These are phyloP conservation scores for Russula emetica DNA, from an alignment of 768 basidiomycete genomes.

Conservation along the genomic window DNA sequence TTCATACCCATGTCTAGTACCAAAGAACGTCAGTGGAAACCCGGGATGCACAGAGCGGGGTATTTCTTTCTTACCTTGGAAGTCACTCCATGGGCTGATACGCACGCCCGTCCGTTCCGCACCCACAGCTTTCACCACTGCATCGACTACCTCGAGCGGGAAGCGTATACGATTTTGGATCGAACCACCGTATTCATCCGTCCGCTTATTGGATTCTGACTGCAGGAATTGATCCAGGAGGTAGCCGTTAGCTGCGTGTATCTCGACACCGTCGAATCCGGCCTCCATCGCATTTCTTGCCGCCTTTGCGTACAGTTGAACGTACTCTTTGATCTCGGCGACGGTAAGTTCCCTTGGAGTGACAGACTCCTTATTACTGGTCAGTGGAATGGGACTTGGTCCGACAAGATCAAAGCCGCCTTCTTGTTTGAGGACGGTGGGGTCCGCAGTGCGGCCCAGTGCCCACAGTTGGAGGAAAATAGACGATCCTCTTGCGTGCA, in stretches of 20 bases:
- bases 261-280: slow-evolving; percentile 45
- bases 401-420: slow-evolving; percentile 30
- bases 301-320: slow-evolving; percentile 33
- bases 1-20: slow-evolving; percentile 19
- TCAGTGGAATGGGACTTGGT: slow-evolving; percentile 32
- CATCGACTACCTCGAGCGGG: slow-evolving; percentile 37
- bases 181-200: slow-evolving; percentile 45
- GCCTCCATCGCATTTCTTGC: slow-evolving; percentile 37
- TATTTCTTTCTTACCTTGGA: slow-evolving; percentile 30
- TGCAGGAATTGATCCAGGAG: slow-evolving; percentile 40
- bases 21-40: background rate
- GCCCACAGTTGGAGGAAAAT: slow-evolving; percentile 60
- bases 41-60: too few species aligned
- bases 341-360: slow-evolving; percentile 31
- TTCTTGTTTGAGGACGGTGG: slow-evolving; percentile 37
- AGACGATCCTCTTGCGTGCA: slow-evolving; percentile 50
- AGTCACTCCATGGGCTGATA: slow-evolving; percentile 35
- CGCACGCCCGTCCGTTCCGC: slow-evolving; percentile 39
- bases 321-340: slow-evolving; percentile 30
- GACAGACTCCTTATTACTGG: background rate
- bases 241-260: slow-evolving; percentile 33
- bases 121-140: slow-evolving; percentile 38
- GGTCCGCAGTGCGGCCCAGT: slow-evolving; percentile 43
- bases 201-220: slow-evolving; percentile 36
- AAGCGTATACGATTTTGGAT: slow-evolving; percentile 44